These are phyloP conservation scores for Raddia distichophylla DNA, from an alignment of 176 grass and related monocot genomes.

Conservation along the genomic window DNA sequence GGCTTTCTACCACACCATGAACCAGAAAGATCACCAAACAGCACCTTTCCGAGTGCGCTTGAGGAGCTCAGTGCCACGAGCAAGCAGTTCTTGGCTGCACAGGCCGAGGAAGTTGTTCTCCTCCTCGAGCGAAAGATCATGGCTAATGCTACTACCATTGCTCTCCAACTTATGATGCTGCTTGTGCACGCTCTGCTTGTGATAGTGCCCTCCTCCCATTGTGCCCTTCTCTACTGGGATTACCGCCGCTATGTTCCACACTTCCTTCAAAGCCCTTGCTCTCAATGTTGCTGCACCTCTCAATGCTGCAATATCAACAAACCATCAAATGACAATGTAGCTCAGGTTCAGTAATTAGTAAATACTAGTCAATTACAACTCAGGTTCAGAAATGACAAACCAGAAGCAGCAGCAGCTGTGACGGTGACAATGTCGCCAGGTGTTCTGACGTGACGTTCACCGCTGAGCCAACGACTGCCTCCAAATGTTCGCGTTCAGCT, in stretches of 20 bases:
- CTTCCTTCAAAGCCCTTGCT: slow-evolving; percentile 92
- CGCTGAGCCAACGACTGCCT: slow-evolving; percentile 73
- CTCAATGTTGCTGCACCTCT: slow-evolving; percentile 90
- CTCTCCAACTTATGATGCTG: slow-evolving; percentile 71
- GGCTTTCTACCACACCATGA: background rate
- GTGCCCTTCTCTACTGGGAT: slow-evolving; percentile 92
- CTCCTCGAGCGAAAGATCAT: slow-evolving; percentile 67
- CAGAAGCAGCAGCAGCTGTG: slow-evolving; percentile 87
- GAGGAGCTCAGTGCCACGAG: slow-evolving; percentile 86
- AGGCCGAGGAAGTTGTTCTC: slow-evolving; percentile 87
- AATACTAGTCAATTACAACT: background rate
- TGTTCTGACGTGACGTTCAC: slow-evolving; percentile 73
- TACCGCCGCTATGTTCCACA: slow-evolving; percentile 97
- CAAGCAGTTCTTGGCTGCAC: slow-evolving; percentile 90
- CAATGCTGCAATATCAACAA: slow-evolving; percentile 57
- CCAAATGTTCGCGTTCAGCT: slow-evolving; percentile 88
- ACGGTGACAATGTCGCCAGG: slow-evolving; percentile 81
- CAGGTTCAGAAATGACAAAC: slow-evolving; percentile 32
- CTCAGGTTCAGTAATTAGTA: background rate
- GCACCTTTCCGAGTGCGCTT: slow-evolving; percentile 93
- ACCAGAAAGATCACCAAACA: background rate
- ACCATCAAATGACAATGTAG: background rate
- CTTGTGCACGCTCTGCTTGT: slow-evolving; percentile 57
- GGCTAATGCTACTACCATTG: slow-evolving; percentile 73
- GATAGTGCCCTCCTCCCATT: slow-evolving; percentile 50